Base-by-base conservation (phyloP, 2,329 filamentous ascomycete species). In the Claviceps fusiformis region DNA sequence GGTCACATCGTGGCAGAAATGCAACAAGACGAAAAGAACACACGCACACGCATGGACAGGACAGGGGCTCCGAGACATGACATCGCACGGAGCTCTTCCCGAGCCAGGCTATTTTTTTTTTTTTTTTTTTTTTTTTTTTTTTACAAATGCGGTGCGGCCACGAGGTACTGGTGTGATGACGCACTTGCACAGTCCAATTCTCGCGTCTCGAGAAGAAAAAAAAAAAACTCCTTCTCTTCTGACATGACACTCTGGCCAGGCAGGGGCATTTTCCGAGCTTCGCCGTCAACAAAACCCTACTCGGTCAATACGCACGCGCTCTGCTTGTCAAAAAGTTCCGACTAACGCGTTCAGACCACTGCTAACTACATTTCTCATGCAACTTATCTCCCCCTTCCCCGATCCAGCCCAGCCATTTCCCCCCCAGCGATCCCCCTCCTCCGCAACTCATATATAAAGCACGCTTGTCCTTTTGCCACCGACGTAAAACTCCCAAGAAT, bases 401-500 rank as follows among this genome's bases (percentile, higher is more conserved):
- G 44, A 24, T 45, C 44, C 15, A 45, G 44, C 44, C 44, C 44
- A 45, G 19, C 44, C 24, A 19, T 27, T 7, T 13, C 41, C 41
- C 9, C 9, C 43, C 10, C 24, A 3, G 8, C 7, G 8, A 13
- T 13, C 17, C 8, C n/a, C 37, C 19, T 35, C 33, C 31, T n/a
- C 31, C 17, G 24, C n/a, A 43, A 10, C 37, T 41, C 50, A 46
- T 33, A 47, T 53, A n/a, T 48, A 55, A 49, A 52, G 50, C 50
- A 55, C 35, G 50, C 54, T 53, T 48, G 50, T 53, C 50, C 44
- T 29, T 55, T 55, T 53, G 45, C 54, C 50, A 27, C 54, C 35
- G 17, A 27, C 19, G 39, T 53, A 19, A 50, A 52, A 52, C 35
- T 50, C 54, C 54, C 44, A 53, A 43, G 24, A 45, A 24, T 49